Evolutionary conservation across 495 filamentous ascomycete species (phyloP), one percentile per base, ranked within the genome.

Genomic region (Trichodelitschia bisporula): DNA sequence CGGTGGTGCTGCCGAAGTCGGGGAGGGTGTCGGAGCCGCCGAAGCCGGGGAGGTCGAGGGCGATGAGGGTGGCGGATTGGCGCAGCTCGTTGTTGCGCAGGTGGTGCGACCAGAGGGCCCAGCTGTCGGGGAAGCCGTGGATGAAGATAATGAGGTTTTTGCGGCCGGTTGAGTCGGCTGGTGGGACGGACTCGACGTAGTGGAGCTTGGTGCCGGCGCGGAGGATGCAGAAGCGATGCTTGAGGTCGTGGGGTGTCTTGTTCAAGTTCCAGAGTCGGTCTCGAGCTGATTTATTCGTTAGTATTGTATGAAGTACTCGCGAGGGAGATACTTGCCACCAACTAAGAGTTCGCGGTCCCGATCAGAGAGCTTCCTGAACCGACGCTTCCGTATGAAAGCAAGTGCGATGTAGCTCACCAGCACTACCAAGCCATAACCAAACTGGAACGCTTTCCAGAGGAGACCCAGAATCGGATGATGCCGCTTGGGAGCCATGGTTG

Each of bases 91-190:
- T 14, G 0, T 51, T 54, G 15, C 19, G 32, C 2, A 57, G 33
- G 5, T 64, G 42, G 18, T 56, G 37, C 18, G 52, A 53, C 60
- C 61, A 69, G 16, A 64, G 36, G 1, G 50, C 49, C 53, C 57
- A 65, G 33, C 58, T 63, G 38, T 69, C 63, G 4, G 64, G 64
- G 32, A 65, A 69, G 18, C 64, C 64, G 39, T 69, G 64, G 17
- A 67, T 49, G 41, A 66, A 59, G 20, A 69, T 56, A 8, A 64
- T 49, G 29, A 69, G 41, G 17, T 52, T 47, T 2, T 44, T 45
- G 12, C 36, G 39, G 18, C 42, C 20, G n/a, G 36, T 38, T 3
- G 36, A 32, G 36, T 19, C 17, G 17, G 20, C 12, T 10, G 31
- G 15, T 11, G 23, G 5, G 13, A 13, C 17, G 16, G 29, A 38